Base-by-base conservation (phyloP, 768 basidiomycete species). In the Astraeus odoratus region DNA sequence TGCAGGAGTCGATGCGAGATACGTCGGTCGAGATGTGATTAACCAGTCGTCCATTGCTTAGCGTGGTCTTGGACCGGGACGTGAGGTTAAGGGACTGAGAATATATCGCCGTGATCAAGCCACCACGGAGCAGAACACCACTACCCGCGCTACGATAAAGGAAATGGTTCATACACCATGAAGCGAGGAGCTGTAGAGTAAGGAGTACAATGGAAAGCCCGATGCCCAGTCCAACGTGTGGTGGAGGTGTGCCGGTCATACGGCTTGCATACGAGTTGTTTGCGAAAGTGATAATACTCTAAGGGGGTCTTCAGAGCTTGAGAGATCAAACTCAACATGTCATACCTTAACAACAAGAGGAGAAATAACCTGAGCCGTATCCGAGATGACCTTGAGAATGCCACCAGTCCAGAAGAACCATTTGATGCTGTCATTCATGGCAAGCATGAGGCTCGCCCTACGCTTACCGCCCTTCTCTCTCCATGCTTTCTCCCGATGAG, bases 321-420 rank as follows among this genome's bases (percentile, higher is more conserved):
- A n/a, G n/a, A 23, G 23, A 16, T 41, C 18, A 35, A 30, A 10
- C 22, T 18, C 19, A 16, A 16, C 24, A n/a, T 6, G 1, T 16
- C 67, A n/a, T 50, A 83, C 85, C 70, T 87, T 88, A 41, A 91
- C 80, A 10, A 93, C 61, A 4, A 91, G 76, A 8, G 88, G 87
- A 60, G 78, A 81, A 12, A 80, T 82, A 20, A 86, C 71, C 56
- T 83, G 83, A 0, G 85, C 77, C 1, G 77, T 77, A 55, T 91
- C 88, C 1, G 80, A 74, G n/a, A 83, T 61, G 41, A 77, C 64
- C 51, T 77, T 76, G 51, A 74, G 49, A 23, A 79, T 24, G 5
- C 84, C 89, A 34, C 71, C 78, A 4, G 72, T 68, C 89, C 89
- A 91, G 57, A 89, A 85, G 70, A 75, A 81, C 77, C 80, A 86